A percentile compares a stretch with the other conserved stretches of the same genome.
Evolutionary conservation across 2,329 filamentous ascomycete species (phyloP).

Genomic region (Alternaria sp.): DNA sequence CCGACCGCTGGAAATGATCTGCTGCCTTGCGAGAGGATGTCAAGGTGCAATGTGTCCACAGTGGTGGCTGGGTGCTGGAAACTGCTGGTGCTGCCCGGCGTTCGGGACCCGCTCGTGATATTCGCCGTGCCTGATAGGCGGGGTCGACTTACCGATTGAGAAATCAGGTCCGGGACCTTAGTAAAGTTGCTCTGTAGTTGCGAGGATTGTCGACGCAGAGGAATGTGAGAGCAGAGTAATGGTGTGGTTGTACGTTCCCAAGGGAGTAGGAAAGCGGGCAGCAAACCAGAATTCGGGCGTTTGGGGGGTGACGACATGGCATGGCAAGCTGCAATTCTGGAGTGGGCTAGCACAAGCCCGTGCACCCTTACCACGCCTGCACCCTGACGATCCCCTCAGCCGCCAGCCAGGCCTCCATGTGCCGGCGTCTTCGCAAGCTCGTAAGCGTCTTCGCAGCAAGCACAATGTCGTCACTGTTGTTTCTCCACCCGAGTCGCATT

Average conservation of each 20-base stretch:
- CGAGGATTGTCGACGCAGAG: slow-evolving; percentile 2
- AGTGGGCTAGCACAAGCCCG: slow-evolving; percentile 32
- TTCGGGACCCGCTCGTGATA: slow-evolving; percentile 45
- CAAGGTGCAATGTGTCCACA: slow-evolving; percentile 49
- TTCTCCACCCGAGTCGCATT: neutral
- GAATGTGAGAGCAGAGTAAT: slow-evolving; percentile 11
- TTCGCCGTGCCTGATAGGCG: slow-evolving; percentile 31
- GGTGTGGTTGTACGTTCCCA: slow-evolving; percentile 1
- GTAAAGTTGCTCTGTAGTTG: slow-evolving; percentile 1
- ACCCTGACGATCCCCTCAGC: slow-evolving; percentile 44
- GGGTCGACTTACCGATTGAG: slow-evolving; percentile 41
- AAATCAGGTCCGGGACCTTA: slow-evolving; percentile 20
- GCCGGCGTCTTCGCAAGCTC: slow-evolving; percentile 15
- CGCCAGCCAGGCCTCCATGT: slow-evolving; percentile 25
- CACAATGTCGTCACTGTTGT: slow-evolving; percentile 19
- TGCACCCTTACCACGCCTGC: slow-evolving; percentile 14
- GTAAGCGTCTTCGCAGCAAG: slow-evolving; percentile 5
- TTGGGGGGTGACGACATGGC: slow-evolving; percentile 49
- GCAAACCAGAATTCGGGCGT: slow-evolving; percentile 44
- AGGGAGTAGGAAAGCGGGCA: slow-evolving; percentile 30
- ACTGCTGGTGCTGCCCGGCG: slow-evolving; percentile 22
- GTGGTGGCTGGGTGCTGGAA: slow-evolving; percentile 38
- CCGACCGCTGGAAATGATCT: slow-evolving; percentile 25
- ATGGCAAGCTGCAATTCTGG: slow-evolving; percentile 30
- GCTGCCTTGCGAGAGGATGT: slow-evolving; percentile 26